Base-by-base conservation (phyloP, 768 basidiomycete genomes). In the Epithele typhae region DNA sequence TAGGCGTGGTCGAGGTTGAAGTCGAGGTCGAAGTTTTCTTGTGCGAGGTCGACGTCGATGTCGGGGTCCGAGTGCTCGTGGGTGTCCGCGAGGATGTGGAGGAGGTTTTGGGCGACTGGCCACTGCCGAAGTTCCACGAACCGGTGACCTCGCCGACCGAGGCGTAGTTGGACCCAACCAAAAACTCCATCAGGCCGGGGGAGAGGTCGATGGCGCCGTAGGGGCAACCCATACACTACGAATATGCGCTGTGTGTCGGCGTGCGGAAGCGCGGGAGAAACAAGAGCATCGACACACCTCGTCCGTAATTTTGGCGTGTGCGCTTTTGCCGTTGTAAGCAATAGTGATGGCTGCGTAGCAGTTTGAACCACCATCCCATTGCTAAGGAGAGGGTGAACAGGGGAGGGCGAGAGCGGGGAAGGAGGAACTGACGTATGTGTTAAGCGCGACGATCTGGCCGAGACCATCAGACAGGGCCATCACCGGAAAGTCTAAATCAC, bases 271-370 rank as follows among this genome's bases (percentile, higher is more conserved):
- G n/a, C n/a, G 6, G 46, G 22, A 12, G 15, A 33, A 24, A 23
- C 15, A n/a, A 19, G 22, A 21, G 19, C 15, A 15, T 8, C 3
- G 39, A 19, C 19, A 14, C 25, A 82, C 84, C 67, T 74, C 65
- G 52, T 92, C 88, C 52, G 67, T 68, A 52, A 92, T 77, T 12
- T 68, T 71, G 5, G 87, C 88, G 25, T 53, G 55, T 0, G 75
- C 60, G 4, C 76, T 67, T 59, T 78, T 78, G 35, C 87, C 87
- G 25, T 71, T 67, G 59, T 67, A 76, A 1, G 68, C 67, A 56
- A 91, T 83, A 21, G 74, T 78, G 57, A 91, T 83, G 45, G 50
- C 64, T 64, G 82, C 68, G 62, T 67, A 76, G 57, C 88, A 90
- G 53, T 77, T 58, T 40, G 58, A 68, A 11, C 72, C 73, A 25